Percentiles rank a stretch among this genome's conserved stretches.
These are phyloP conservation scores for Geotrichum aggregatum DNA, from an alignment of 1,139 yeast species.

Conservation along the genomic window DNA sequence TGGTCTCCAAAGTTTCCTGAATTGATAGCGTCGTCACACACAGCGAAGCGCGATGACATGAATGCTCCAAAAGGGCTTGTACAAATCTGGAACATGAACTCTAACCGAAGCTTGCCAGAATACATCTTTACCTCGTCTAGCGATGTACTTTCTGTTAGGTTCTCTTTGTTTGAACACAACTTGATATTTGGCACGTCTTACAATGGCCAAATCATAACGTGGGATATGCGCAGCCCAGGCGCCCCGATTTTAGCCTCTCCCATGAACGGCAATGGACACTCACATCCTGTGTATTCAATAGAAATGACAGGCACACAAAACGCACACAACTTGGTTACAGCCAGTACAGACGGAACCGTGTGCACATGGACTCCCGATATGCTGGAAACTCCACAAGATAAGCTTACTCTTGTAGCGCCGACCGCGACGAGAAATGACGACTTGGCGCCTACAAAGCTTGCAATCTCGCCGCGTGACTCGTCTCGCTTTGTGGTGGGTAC, in stretches of 20 bases:
- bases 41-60: constrained; percentile 29
- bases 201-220: constrained; percentile 47
- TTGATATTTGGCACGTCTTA: constrained; percentile 46
- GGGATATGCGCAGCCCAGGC: constrained; percentile 42
- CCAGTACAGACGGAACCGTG: constrained; percentile 47
- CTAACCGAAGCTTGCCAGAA: constrained; percentile 44
- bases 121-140: constrained; percentile 48
- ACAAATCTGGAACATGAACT: constrained; percentile 43
- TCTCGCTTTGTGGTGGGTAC: constrained; percentile 45
- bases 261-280: constrained; percentile 40
- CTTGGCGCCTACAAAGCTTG: constrained; percentile 41
- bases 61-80: constrained; percentile 36
- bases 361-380: constrained; percentile 49
- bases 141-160: constrained; percentile 41
- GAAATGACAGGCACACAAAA: constrained; percentile 39
- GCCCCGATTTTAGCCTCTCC: constrained; percentile 38
- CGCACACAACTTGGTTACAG: constrained; percentile 39
- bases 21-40: constrained; percentile 42
- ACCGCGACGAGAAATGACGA: constrained; percentile 38
- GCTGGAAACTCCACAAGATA: constrained; percentile 42
- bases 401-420: constrained; percentile 33
- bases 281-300: constrained; percentile 43
- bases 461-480: constrained; percentile 36
- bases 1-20: constrained; percentile 45
- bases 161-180: constrained; percentile 41